phyloP scores from a whole-genome alignment of 345 rosid genomes.

The Erysimum cheiranthoides region DNA sequence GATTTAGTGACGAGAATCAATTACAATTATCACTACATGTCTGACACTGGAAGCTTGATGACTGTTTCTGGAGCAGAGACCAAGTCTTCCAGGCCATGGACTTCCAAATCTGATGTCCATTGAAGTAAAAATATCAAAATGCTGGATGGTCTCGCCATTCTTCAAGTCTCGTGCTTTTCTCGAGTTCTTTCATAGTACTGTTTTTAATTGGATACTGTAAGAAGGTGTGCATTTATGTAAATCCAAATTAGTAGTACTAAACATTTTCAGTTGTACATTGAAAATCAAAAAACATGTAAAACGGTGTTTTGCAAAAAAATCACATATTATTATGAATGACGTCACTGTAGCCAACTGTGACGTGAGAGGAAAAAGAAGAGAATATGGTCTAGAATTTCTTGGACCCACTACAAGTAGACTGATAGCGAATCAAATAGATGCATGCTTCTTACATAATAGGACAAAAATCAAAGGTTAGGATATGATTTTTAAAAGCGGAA shows the following conservation, averaged over 20 bases:
- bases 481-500: too few species aligned
- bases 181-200: neutral
- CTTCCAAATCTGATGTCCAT: slow-evolving; percentile 23
- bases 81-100: slow-evolving; percentile 44
- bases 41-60: slow-evolving; percentile 79
- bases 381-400: neutral
- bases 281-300: slow-evolving; percentile 13
- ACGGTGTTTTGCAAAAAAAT: neutral
- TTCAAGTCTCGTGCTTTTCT: neutral
- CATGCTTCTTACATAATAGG: neutral
- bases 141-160: neutral
- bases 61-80: slow-evolving; percentile 59
- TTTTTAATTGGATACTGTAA: neutral
- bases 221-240: neutral
- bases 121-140: neutral
- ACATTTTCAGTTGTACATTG: neutral
- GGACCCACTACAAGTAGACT: neutral
- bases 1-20: slow-evolving; percentile 93
- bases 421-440: neutral
- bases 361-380: neutral
- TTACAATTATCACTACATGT: slow-evolving; percentile 93
- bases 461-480: neutral
- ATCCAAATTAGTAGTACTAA: slow-evolving; percentile 1
- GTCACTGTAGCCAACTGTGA: neutral
- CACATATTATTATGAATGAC: too few species aligned